These are phyloP conservation scores for Apophysomyces ossiformis DNA, from an alignment of 371 early-diverging fungal genomes.

Conservation along the genomic window DNA sequence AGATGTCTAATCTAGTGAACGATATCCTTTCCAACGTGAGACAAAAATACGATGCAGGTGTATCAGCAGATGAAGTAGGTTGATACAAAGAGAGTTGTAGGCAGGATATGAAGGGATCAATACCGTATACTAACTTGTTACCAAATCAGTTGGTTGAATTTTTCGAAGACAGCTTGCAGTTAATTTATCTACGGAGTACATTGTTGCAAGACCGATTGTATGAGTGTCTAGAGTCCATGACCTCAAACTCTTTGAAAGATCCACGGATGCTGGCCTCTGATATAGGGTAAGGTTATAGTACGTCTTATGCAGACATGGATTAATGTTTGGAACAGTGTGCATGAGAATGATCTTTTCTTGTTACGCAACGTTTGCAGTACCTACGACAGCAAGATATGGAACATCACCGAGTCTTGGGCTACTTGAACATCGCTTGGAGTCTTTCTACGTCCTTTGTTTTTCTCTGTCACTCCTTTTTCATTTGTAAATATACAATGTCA, in stretches of 20 bases:
- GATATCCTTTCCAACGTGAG: slow-evolving; percentile 33
- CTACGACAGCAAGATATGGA: slow-evolving; percentile 40
- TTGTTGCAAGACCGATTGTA: slow-evolving; percentile 43
- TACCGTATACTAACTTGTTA: neutral
- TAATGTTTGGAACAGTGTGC: slow-evolving; percentile 21
- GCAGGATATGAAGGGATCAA: too few relatives aligned
- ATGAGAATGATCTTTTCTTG: slow-evolving; percentile 43
- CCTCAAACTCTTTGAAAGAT: slow-evolving; percentile 22
- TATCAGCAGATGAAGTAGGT: slow-evolving; percentile 39
- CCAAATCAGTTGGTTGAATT: slow-evolving; percentile 24
- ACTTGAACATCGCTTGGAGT: neutral
- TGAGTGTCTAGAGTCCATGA: slow-evolving; percentile 24
- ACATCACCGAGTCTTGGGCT: slow-evolving; percentile 18
- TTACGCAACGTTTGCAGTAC: slow-evolving; percentile 47
- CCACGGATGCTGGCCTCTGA: slow-evolving; percentile 26
- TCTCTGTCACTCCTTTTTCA: neutral
- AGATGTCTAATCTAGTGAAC: slow-evolving; percentile 34
- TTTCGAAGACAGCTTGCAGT: slow-evolving; percentile 48
- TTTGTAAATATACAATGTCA: neutral
- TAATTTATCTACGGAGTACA: slow-evolving; percentile 46
- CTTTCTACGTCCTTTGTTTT: neutral
- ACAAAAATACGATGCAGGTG: slow-evolving; percentile 24
- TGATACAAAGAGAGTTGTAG: neutral
- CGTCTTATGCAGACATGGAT: neutral
- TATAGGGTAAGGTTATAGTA: slow-evolving; percentile 32